Percentiles rank a stretch among this genome's conserved stretches.
Evolutionary conservation across 176 grass and related monocot species (phyloP).

Genomic region (Guadua angustifolia): DNA sequence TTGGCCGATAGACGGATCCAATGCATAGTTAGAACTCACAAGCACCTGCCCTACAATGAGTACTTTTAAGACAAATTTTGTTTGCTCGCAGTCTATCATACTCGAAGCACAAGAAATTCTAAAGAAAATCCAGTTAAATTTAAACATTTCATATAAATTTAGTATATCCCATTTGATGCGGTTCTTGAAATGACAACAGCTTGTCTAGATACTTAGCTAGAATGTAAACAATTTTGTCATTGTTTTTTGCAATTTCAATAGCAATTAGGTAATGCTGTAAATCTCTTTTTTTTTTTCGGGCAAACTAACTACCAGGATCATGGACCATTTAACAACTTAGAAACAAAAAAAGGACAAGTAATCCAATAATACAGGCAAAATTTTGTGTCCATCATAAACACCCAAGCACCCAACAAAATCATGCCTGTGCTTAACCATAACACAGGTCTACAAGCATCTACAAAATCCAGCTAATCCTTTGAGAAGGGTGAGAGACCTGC

Average conservation of each 20-base stretch:
- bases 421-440: slow-evolving; percentile 34
- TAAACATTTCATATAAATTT: neutral
- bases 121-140: neutral
- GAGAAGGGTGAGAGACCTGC: slow-evolving; percentile 49
- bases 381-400: neutral
- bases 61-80: neutral
- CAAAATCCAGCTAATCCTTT: slow-evolving; percentile 59
- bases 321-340: slow-evolving; percentile 1
- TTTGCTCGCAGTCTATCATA: neutral
- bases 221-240: neutral
- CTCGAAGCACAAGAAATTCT: neutral
- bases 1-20: neutral
- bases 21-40: neutral
- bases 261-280: neutral
- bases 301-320: neutral
- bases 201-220: neutral
- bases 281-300: neutral
- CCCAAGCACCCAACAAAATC: slow-evolving; percentile 32
- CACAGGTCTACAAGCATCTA: slow-evolving; percentile 38
- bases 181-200: neutral
- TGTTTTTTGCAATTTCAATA: neutral
- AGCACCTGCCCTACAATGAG: neutral
- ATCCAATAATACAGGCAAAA: slow-evolving; percentile 12
- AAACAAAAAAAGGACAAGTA: neutral
- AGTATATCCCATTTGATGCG: neutral